A percentile compares a stretch with the other conserved stretches of the same genome.
phyloP scores from a whole-genome alignment of 257 asterid species.

The Penstemon eatonii region DNA sequence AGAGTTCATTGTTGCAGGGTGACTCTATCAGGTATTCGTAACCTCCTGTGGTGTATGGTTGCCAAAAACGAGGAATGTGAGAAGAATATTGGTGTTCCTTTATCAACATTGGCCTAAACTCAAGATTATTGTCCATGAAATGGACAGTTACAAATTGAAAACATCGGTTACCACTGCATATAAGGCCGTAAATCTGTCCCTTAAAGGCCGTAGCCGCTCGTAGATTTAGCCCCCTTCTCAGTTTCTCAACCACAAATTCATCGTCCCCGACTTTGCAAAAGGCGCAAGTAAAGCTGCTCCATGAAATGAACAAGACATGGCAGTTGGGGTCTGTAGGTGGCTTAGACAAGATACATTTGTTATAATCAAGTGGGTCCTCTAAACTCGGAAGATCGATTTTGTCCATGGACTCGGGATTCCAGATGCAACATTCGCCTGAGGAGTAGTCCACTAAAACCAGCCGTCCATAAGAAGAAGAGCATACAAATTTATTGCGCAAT shows the following conservation, averaged over 20 bases:
- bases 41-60: too few relatives aligned
- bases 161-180: too few relatives aligned
- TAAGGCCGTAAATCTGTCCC: background rate
- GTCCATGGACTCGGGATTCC: background rate
- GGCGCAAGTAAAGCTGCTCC: background rate
- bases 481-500: background rate
- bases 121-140: background rate
- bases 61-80: too few relatives aligned
- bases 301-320: background rate
- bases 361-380: too few relatives aligned
- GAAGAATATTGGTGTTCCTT: too few relatives aligned
- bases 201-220: background rate
- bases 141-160: background rate
- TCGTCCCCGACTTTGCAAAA: background rate
- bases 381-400: background rate
- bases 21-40: background rate
- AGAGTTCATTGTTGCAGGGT: background rate
- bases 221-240: too few relatives aligned
- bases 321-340: background rate
- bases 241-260: background rate
- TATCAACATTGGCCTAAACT: background rate
- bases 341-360: conserved; percentile 2
- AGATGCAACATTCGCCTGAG: background rate
- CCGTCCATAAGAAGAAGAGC: background rate
- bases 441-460: too few relatives aligned